A percentile compares a stretch with the other conserved stretches of the same genome.
Evolutionary conservation across 176 grass and related monocot species (phyloP).

Genomic region (Thalia dealbata): DNA sequence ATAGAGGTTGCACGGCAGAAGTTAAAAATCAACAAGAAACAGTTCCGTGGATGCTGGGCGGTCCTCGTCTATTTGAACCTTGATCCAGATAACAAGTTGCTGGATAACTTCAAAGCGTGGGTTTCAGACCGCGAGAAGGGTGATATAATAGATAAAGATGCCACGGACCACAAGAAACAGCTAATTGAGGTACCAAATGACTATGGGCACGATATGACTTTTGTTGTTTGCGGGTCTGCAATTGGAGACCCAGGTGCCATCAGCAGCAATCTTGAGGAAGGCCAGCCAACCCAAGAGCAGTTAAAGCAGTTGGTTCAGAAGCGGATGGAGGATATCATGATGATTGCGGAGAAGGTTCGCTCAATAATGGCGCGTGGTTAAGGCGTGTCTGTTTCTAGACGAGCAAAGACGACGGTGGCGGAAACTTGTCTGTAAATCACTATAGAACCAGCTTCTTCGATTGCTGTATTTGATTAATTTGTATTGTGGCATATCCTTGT

Average conservation of each 20-base stretch:
- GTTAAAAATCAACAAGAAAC: constrained; percentile 86
- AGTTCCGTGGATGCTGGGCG: constrained; percentile 73
- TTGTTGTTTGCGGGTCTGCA: constrained; percentile 51
- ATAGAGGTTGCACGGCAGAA: constrained; percentile 42
- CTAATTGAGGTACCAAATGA: constrained; percentile 47
- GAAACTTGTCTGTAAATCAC: constrained; percentile 21
- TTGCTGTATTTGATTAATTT: neutral
- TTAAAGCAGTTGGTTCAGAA: constrained; percentile 56
- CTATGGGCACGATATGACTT: constrained; percentile 39
- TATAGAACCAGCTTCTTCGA: constrained; percentile 15
- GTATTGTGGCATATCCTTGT: neutral
- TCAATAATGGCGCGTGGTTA: neutral
- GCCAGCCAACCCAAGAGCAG: constrained; percentile 55
- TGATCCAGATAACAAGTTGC: constrained; percentile 38
- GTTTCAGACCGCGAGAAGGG: constrained; percentile 57
- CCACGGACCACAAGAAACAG: constrained; percentile 41
- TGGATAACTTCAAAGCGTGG: constrained; percentile 66
- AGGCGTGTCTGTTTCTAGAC: neutral
- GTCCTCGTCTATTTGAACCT: constrained; percentile 78
- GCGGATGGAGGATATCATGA: constrained; percentile 54
- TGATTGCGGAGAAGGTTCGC: constrained; percentile 46
- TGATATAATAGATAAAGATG: constrained; percentile 41
- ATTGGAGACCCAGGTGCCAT: constrained; percentile 21
- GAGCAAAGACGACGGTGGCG: constrained; percentile 13
- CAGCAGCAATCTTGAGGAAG: constrained; percentile 34